Evolutionary conservation across 495 filamentous ascomycete genomes (phyloP).

Genomic region (Penicillium soppii): DNA sequence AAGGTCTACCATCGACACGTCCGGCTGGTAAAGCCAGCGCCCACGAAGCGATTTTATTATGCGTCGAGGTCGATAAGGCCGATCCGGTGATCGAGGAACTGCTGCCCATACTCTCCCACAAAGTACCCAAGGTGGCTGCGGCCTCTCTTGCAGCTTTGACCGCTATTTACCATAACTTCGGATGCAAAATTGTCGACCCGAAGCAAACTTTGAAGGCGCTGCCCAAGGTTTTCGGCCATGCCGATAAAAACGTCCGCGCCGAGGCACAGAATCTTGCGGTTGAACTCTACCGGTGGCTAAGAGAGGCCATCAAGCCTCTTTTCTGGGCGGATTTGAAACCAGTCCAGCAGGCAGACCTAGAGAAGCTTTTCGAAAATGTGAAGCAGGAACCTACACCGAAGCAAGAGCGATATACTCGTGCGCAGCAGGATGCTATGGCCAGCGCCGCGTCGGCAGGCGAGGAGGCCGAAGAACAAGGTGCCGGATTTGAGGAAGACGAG

Average conservation of each 20-base stretch:
- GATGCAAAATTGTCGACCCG: constrained; percentile 93
- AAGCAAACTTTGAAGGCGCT: constrained; percentile 90
- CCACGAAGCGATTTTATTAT: constrained; percentile 82
- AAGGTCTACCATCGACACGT: constrained; percentile 82
- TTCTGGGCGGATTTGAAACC: constrained; percentile 97
- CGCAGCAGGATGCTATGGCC: constrained; percentile 82
- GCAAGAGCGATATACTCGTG: constrained; percentile 84
- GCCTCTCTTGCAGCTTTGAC: constrained; percentile 78
- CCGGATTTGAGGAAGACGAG: constrained; percentile 67
- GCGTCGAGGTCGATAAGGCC: constrained; percentile 85
- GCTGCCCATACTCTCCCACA: constrained; percentile 80
- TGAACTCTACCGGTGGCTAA: constrained; percentile 95
- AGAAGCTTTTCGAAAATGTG: constrained; percentile 89
- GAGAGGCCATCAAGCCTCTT: constrained; percentile 96
- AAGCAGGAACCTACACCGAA: constrained; percentile 86
- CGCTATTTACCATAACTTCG: constrained; percentile 85
- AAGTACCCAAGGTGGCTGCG: constrained; percentile 91
- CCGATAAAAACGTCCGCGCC: constrained; percentile 97
- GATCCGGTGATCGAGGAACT: constrained; percentile 89
- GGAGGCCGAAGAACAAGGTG: constrained; percentile 48
- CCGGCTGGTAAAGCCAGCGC: constrained; percentile 85
- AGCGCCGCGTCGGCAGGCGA: constrained; percentile 58
- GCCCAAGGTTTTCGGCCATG: constrained; percentile 90
- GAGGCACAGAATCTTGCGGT: constrained; percentile 90
- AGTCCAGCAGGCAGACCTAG: constrained; percentile 90